Conservation (phyloP, 2,329 filamentous ascomycete species). For the Neonectria ditissima region DNA sequence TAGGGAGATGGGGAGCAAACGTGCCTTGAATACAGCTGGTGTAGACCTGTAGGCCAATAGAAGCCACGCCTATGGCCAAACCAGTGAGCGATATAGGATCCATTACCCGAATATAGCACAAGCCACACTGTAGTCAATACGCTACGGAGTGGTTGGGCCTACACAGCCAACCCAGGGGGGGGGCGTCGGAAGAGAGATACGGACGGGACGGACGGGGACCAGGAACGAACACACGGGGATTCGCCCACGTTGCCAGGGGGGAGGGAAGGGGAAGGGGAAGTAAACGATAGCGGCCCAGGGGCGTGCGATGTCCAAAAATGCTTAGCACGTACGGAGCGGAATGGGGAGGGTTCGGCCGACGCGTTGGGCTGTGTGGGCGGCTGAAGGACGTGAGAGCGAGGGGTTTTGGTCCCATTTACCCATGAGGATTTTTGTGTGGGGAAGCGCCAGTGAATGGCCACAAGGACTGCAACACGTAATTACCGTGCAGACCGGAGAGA, state of each 20-base stretch:
- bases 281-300: neutral
- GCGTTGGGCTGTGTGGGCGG: slow-evolving; percentile 8
- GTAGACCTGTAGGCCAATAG: slow-evolving; percentile 60
- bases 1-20: slow-evolving; percentile 15
- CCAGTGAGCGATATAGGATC: slow-evolving; percentile 58
- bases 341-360: slow-evolving; percentile 13
- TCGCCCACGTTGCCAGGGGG: neutral
- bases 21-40: slow-evolving; percentile 59
- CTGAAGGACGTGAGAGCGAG: slow-evolving; percentile 2
- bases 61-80: slow-evolving; percentile 58
- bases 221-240: neutral
- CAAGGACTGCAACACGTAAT: too few species aligned
- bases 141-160: slow-evolving; percentile 8
- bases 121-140: slow-evolving; percentile 1
- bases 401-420: neutral
- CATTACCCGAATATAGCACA: slow-evolving; percentile 45
- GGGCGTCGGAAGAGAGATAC: neutral
- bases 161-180: slow-evolving; percentile 12
- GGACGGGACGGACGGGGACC: neutral
- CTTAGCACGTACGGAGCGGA: slow-evolving; percentile 3
- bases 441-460: slow-evolving; percentile 1
- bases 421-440: slow-evolving; percentile 9
- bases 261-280: neutral
- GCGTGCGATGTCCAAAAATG: slow-evolving; percentile 1
- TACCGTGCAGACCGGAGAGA: too few species aligned